A percentile compares a stretch with the other conserved stretches of the same genome.
phyloP scores from a whole-genome alignment of 225 moss, liverwort and hornwort genomes.

The Straminergon stramineum region DNA sequence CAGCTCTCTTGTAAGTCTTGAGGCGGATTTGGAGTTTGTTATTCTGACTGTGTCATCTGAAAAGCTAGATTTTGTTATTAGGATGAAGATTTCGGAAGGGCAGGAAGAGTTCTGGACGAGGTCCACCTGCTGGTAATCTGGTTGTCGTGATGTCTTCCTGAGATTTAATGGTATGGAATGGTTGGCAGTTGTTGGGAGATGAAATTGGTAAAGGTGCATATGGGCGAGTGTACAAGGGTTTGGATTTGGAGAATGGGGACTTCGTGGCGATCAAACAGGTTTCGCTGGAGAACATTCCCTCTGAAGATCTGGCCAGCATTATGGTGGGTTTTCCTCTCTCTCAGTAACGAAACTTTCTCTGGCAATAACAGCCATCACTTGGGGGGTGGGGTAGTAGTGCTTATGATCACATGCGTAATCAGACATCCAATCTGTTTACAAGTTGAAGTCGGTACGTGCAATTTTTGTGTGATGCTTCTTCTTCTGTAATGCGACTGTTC shows the following conservation, averaged over 20 bases:
- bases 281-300: slow-evolving; percentile 88
- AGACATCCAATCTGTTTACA: background rate
- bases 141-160: background rate
- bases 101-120: background rate
- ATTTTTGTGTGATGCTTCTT: background rate
- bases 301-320: slow-evolving; percentile 94
- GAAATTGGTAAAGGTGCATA: slow-evolving; percentile 98
- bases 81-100: background rate
- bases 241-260: slow-evolving; percentile 98
- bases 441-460: background rate
- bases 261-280: slow-evolving; percentile 98
- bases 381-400: background rate
- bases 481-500: background rate
- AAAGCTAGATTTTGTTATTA: background rate
- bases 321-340: slow-evolving; percentile 50
- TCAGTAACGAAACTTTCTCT: background rate
- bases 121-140: background rate
- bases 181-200: slow-evolving; percentile 84
- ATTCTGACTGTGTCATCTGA: background rate
- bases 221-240: slow-evolving; percentile 87
- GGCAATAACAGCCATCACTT: background rate
- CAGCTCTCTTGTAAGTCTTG: background rate
- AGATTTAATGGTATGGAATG: background rate
- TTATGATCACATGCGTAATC: background rate
- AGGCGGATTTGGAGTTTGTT: background rate